A percentile compares a stretch with the other conserved stretches of the same genome.
phyloP scores from a whole-genome alignment of 2,329 filamentous ascomycete genomes.

The Grosmannia serpens region DNA sequence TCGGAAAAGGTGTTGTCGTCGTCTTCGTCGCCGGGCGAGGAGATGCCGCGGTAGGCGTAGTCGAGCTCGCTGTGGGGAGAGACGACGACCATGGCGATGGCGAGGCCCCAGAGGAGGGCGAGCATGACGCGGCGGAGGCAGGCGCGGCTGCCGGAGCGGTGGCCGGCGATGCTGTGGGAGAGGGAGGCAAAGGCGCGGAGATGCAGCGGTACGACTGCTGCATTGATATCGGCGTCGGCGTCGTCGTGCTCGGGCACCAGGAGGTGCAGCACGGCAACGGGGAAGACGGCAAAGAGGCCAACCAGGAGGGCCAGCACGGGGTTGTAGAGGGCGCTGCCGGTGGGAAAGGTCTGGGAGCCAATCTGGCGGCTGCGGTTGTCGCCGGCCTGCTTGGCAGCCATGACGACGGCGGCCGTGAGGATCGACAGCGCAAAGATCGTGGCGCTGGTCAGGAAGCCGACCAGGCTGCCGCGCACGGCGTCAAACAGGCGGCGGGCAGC shows the following conservation, averaged over 20 bases:
- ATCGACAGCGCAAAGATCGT: slow-evolving; percentile 11
- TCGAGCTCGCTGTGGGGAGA: slow-evolving; percentile 11
- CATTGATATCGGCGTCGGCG: neutral
- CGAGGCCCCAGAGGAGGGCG: slow-evolving; percentile 8
- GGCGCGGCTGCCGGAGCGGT: slow-evolving; percentile 2
- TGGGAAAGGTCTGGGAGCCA: slow-evolving; percentile 4
- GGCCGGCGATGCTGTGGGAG: neutral
- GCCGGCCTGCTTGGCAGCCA: slow-evolving; percentile 1
- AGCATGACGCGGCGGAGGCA: slow-evolving; percentile 10
- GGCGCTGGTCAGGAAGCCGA: slow-evolving; percentile 13
- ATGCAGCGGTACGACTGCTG: neutral
- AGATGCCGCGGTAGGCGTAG: slow-evolving; percentile 3
- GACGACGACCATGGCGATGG: slow-evolving; percentile 6
- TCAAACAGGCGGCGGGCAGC: slow-evolving; percentile 14
- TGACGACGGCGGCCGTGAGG: slow-evolving; percentile 11
- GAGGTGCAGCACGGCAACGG: slow-evolving; percentile 9
- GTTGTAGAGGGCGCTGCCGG: slow-evolving; percentile 12
- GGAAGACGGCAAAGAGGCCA: slow-evolving; percentile 6
- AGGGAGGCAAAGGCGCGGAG: too few relatives aligned
- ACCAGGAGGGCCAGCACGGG: slow-evolving; percentile 10
- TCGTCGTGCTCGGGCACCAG: slow-evolving; percentile 5
- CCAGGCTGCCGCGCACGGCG: slow-evolving; percentile 14
- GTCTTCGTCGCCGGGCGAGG: slow-evolving; percentile 1
- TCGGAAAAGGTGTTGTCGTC: neutral
- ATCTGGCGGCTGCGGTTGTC: neutral